These are phyloP conservation scores for Miscanthus lutarioriparius DNA, from an alignment of 176 grass and related monocot species.

Conservation along the genomic window DNA sequence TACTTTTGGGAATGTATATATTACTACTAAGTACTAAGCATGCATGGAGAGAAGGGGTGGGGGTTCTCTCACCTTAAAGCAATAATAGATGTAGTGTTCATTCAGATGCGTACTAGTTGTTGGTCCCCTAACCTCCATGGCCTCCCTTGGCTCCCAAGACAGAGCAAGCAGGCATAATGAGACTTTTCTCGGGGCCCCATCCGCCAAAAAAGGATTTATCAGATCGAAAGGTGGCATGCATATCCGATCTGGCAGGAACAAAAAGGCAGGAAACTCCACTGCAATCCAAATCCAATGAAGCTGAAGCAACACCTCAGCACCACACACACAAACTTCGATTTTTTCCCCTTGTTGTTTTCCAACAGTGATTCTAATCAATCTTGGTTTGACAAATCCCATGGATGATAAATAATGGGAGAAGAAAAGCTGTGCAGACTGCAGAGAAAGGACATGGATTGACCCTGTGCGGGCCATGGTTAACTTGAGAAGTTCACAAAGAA, in stretches of 20 bases:
- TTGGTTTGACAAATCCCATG: neutral
- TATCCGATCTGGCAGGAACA: conserved; percentile 31
- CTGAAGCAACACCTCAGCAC: conserved; percentile 30
- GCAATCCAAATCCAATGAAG: conserved; percentile 31
- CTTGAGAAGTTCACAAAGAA: conserved; percentile 54
- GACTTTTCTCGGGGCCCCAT: conserved; percentile 38
- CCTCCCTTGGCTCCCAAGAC: conserved; percentile 52
- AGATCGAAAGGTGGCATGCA: conserved; percentile 27
- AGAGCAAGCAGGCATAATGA: conserved; percentile 6
- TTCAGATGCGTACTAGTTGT: conserved; percentile 39
- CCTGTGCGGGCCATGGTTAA: conserved; percentile 25
- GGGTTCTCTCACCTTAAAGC: conserved; percentile 45
- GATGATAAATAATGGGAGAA: conserved; percentile 2
- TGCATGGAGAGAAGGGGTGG: neutral
- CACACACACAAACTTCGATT: neutral
- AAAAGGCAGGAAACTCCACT: conserved; percentile 40
- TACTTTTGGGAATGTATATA: conserved; percentile 23
- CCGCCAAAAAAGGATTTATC: conserved; percentile 19
- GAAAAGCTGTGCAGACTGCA: neutral
- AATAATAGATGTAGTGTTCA: conserved; percentile 30
- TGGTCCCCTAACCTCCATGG: conserved; percentile 45
- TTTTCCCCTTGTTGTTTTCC: too few relatives aligned
- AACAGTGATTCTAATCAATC: conserved; percentile 15
- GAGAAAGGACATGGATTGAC: conserved; percentile 31
- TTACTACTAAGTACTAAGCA: neutral